These are phyloP conservation scores for Clonostachys rosea DNA, from an alignment of 2,329 filamentous ascomycete genomes.

Conservation along the genomic window DNA sequence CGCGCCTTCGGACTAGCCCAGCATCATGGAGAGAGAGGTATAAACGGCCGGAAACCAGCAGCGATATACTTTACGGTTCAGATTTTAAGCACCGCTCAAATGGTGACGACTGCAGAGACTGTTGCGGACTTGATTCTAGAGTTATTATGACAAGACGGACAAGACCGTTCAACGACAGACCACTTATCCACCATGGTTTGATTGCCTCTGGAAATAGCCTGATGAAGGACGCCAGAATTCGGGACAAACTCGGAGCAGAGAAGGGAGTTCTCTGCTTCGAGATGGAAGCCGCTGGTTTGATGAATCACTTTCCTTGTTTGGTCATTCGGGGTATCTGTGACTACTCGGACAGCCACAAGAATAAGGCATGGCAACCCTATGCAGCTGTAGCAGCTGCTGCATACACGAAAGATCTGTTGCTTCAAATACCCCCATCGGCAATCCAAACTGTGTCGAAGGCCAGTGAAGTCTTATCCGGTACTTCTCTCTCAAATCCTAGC, in stretches of 20 bases:
- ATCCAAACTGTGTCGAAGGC: background rate
- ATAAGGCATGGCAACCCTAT: constrained; percentile 6
- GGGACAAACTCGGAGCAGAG: constrained; percentile 13
- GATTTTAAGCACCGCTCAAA: too few relatives aligned
- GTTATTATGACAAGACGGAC: too few relatives aligned
- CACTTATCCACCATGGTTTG: constrained; percentile 8
- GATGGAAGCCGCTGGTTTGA: constrained; percentile 5
- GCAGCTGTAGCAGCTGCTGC: constrained; percentile 17
- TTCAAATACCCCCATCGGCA: background rate
- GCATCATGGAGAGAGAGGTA: too few relatives aligned
- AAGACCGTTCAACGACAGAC: background rate
- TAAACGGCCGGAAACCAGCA: too few relatives aligned
- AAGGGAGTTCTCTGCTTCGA: constrained; percentile 8
- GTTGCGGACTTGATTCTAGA: too few relatives aligned
- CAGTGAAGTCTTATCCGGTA: background rate
- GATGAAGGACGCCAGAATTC: constrained; percentile 9
- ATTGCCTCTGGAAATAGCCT: constrained; percentile 6
- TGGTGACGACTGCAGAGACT: too few relatives aligned
- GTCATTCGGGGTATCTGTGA: constrained; percentile 27
- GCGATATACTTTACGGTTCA: too few relatives aligned
- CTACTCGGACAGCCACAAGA: constrained; percentile 23
- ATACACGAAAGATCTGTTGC: constrained; percentile 4
- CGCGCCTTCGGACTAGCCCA: too few relatives aligned
- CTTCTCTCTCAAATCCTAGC: background rate
- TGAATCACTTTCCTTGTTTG: constrained; percentile 15